These are phyloP conservation scores for Gigaspora rosea DNA, from an alignment of 192 early-diverging fungal species.

Conservation along the genomic window DNA sequence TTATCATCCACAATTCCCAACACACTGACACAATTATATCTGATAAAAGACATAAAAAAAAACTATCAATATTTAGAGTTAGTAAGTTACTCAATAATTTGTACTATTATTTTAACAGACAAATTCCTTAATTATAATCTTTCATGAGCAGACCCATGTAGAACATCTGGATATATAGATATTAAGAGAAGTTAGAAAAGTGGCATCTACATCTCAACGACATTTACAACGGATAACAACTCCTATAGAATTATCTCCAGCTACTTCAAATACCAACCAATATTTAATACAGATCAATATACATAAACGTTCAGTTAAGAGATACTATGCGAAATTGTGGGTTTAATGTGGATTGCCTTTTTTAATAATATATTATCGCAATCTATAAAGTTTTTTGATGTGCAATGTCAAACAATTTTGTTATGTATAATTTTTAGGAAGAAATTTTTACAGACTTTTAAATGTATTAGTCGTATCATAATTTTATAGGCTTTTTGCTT, in stretches of 20 bases:
- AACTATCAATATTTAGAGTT: conserved; percentile 17
- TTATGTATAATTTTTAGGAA: too few relatives aligned
- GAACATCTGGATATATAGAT: conserved; percentile 14
- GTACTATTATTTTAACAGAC: conserved; percentile 12
- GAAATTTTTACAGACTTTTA: too few relatives aligned
- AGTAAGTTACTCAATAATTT: conserved; percentile 8
- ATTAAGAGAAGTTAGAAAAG: not conserved
- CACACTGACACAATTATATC: conserved; percentile 7
- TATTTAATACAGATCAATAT: too few relatives aligned
- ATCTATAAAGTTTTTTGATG: too few relatives aligned
- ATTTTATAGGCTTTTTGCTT: too few relatives aligned
- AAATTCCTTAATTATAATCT: conserved; percentile 18
- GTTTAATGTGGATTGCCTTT: too few relatives aligned
- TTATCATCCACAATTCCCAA: conserved; percentile 7
- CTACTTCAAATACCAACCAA: not conserved
- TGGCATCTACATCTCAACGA: not conserved
- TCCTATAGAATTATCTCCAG: not conserved
- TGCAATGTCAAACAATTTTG: too few relatives aligned
- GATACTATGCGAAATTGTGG: too few relatives aligned
- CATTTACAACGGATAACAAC: not conserved
- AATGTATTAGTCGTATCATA: too few relatives aligned
- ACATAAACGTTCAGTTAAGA: conserved; percentile 2
- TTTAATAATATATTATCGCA: too few relatives aligned
- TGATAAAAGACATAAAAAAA: conserved; percentile 26
- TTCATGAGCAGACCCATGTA: conserved; percentile 18